Evolutionary conservation across 306 rosid species (phyloP).

Genomic region (Trifolium pratense): DNA sequence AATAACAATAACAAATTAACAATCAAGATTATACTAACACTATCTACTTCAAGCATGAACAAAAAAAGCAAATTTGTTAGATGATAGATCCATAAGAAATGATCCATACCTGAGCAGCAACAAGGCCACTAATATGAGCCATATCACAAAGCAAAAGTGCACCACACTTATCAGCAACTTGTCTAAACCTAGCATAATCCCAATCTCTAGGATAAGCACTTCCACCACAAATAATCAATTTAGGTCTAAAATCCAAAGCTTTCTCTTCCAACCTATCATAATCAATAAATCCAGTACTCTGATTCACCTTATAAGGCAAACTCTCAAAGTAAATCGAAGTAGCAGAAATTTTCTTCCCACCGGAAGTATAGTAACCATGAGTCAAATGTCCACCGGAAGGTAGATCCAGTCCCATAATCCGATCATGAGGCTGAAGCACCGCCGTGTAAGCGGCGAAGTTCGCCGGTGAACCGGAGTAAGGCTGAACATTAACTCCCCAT

Average conservation of each 20-base stretch:
- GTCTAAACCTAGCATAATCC: slow-evolving; percentile 71
- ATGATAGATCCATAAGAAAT: neutral
- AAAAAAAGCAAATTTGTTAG: neutral
- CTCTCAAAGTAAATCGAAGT: slow-evolving; percentile 96
- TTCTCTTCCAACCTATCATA: slow-evolving; percentile 89
- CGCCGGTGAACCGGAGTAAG: slow-evolving; percentile 92
- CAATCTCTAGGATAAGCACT: slow-evolving; percentile 95
- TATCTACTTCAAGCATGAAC: neutral
- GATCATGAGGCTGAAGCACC: slow-evolving; percentile 83
- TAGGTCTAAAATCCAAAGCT: slow-evolving; percentile 91
- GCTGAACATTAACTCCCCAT: slow-evolving; percentile 96
- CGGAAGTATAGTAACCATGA: slow-evolving; percentile 88
- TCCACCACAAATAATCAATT: slow-evolving; percentile 85
- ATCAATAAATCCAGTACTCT: slow-evolving; percentile 65
- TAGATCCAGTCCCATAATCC: slow-evolving; percentile 92
- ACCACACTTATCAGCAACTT: slow-evolving; percentile 84
- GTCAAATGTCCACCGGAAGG: slow-evolving; percentile 93
- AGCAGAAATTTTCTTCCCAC: slow-evolving; percentile 95
- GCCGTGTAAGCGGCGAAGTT: slow-evolving; percentile 98
- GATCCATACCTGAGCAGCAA: slow-evolving; percentile 78
- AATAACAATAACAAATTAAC: neutral
- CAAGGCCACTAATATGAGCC: slow-evolving; percentile 98
- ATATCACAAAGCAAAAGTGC: slow-evolving; percentile 86
- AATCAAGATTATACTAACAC: neutral
- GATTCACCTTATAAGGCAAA: slow-evolving; percentile 84